Conservation (phyloP, 1,284 basidiomycete genomes). For the Marasmius tenuissimus region DNA sequence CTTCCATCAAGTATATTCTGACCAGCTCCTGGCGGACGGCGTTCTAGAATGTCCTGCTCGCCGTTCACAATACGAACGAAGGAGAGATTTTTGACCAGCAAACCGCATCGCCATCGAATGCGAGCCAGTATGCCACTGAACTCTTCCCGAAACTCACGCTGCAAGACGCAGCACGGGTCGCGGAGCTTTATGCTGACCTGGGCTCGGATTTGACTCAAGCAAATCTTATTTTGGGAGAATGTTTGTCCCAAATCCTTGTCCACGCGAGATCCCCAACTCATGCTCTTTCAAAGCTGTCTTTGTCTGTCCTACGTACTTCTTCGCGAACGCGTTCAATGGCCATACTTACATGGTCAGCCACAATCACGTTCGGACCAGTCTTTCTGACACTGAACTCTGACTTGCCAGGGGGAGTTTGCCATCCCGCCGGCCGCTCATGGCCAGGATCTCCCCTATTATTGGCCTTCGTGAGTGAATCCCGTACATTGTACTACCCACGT, state of each 20-base stretch:
- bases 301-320: conserved; percentile 23
- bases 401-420: conserved; percentile 7
- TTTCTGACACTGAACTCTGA: not conserved
- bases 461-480: too few species aligned
- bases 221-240: conserved; percentile 28
- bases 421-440: too few species aligned
- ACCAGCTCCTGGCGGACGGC: not conserved
- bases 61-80: not conserved
- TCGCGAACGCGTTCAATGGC: conserved; percentile 16
- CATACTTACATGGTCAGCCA: conserved; percentile 17
- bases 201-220: conserved; percentile 3
- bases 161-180: conserved; percentile 1
- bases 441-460: too few species aligned
- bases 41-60: not conserved
- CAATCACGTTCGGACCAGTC: not conserved
- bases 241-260: conserved; percentile 16
- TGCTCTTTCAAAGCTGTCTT: conserved; percentile 17
- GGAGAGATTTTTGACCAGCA: not conserved
- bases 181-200: conserved; percentile 5
- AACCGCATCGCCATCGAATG: conserved; percentile 2
- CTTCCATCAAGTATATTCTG: not conserved
- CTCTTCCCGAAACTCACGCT: conserved; percentile 21
- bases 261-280: conserved; percentile 2
- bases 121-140: conserved; percentile 9
- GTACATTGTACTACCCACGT: not conserved